Base-by-base conservation (phyloP, 352 stramenopile genomes). In the Aphanomyces euteiches region DNA sequence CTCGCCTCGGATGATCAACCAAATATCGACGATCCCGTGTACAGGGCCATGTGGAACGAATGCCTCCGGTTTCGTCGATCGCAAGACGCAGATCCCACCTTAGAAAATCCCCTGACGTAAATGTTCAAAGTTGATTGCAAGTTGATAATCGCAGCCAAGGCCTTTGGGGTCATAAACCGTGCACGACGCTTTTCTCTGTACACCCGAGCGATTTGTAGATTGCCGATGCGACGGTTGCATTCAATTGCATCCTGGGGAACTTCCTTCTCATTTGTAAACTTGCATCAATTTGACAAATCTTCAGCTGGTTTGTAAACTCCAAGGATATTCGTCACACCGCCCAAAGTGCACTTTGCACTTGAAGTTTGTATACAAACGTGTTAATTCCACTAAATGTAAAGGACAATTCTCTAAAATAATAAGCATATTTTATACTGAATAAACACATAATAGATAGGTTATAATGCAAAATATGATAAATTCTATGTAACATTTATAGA, bases 291-390 rank as follows among this genome's bases (percentile, higher is more conserved):
- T 61, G 56, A 70, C 64, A 70, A 70, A 70, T 39, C 47, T 4
- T 17, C 7, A 4, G 47, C 15, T 19, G 28, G 28, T 70, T 70
- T 70, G 64, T 70, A 70, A 70, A 56, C 41, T 67, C 53, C 40
- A 41, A 50, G 4, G n/a, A 4, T 13, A 63, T 41, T 28, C 28
- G 28, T 28, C 1, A 28, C 28, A 28, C 28, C 28, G 28, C 28
- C 28, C 28, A 28, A 28, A 28, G 28, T 28, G 28, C 28, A 28
- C 28, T 28, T 28, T 28, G 28, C 28, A 28, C 28, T 28, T 28
- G 28, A 28, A 28, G 39, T 61, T 37, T 19, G 10, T 13, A 61
- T 39, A 37, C 2, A 13, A 58, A 19, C 0, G 50, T 38, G 7
- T 37, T 10, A 10, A 40, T 40, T 37, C 34, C 15, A 7, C 43